A percentile compares a stretch with the other conserved stretches of the same genome.
Evolutionary conservation across 164 flowering plant species (phyloP).

Genomic region (Liriodendron chinense): DNA sequence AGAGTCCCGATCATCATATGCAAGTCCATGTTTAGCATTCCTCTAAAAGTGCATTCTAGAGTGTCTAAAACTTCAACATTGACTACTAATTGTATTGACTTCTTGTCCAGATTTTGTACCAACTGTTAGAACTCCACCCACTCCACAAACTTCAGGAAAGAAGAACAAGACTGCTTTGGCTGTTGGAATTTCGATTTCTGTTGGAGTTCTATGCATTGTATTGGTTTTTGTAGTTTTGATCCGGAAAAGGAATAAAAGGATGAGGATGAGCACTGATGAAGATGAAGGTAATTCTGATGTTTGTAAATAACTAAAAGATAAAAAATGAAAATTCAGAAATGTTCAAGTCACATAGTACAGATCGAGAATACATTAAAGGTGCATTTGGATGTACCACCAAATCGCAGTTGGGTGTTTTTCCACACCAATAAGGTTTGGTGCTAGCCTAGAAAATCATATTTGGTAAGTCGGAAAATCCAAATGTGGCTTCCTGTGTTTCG

Average conservation of each 20-base stretch:
- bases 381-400: too few species aligned
- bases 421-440: too few species aligned
- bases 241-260: slow-evolving; percentile 31
- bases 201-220: slow-evolving; percentile 32
- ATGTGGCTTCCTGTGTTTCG: too few species aligned
- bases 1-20: too few species aligned
- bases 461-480: too few species aligned
- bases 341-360: neutral
- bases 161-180: slow-evolving; percentile 47
- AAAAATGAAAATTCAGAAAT: neutral
- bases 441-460: too few species aligned
- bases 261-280: slow-evolving; percentile 16
- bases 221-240: slow-evolving; percentile 22
- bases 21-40: neutral
- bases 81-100: neutral
- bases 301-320: neutral
- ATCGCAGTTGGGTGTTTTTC: too few species aligned
- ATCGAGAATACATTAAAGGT: neutral
- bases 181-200: slow-evolving; percentile 50
- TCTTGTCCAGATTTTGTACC: slow-evolving; percentile 43
- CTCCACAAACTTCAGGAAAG: too few species aligned
- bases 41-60: neutral
- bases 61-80: neutral
- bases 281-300: slow-evolving; percentile 47
- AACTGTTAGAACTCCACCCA: too few species aligned